Evolutionary conservation across 2,329 filamentous ascomycete species (phyloP), one percentile per base, ranked within the genome.

Genomic region (Arthrobotrys megalospora): DNA sequence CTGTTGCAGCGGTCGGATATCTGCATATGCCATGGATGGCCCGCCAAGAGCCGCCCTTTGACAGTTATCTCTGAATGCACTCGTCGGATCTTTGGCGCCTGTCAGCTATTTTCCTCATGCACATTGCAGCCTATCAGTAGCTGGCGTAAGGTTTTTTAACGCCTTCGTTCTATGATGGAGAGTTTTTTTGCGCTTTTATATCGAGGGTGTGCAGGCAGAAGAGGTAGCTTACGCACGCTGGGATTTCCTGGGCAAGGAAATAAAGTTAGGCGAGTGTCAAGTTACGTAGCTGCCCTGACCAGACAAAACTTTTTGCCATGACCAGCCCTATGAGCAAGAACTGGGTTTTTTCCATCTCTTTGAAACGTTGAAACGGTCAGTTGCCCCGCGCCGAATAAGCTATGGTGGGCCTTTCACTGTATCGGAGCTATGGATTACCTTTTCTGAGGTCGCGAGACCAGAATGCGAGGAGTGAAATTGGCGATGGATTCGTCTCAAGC

Each of bases 221-320:
- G 65, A n/a, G 55, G 14, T 8, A 45, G 72, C 72, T 76, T 68
- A 76, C 72, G 72, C 65, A 58, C 45, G 36, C 65, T 24, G 45
- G 34, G 52, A 45, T 24, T 58, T 43, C 50, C 48, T 60, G 65
- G 52, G 1, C 16, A 2, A 21, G 43, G 34, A 60, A 60, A 48
- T 50, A 73, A 32, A 60, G 34, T 73, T 66, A 66, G 62, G 38
- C 60, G 58, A 70, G 55, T 48, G 24, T 65, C 45, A 41, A 36
- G 47, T 69, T 68, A 76, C 72, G 72, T 69, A 48, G 65, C 50
- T 48, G 48, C 36, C 47, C 64, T 21, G 50, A 28, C 14, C 65
- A 19, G 24, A 32, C 19, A 41, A 55, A 34, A 34, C 34, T 45
- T 45, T 58, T 58, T 47, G 8, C 0, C n/a, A 36, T 10, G 28